Conservation (phyloP, 2,329 filamentous ascomycete genomes). For the Tolypocladium ophioglossoides region DNA sequence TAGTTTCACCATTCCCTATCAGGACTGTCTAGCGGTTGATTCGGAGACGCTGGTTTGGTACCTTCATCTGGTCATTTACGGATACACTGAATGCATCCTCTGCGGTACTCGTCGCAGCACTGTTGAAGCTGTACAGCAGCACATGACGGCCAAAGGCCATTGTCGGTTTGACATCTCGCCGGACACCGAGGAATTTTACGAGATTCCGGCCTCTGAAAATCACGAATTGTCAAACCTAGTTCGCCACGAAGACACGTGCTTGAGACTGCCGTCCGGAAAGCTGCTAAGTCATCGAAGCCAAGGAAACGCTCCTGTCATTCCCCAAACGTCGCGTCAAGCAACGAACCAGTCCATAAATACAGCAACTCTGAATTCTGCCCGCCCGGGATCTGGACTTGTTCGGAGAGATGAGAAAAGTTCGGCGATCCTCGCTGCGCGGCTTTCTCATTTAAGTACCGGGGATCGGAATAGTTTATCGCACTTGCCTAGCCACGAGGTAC, state of each 20-base stretch:
- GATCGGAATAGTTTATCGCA: slow-evolving; percentile 9
- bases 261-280: slow-evolving; percentile 24
- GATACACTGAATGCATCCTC: slow-evolving; percentile 39
- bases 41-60: slow-evolving; percentile 35
- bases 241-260: not conserved
- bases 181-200: slow-evolving; percentile 31
- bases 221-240: not conserved
- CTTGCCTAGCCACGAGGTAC: slow-evolving; percentile 7
- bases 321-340: not conserved
- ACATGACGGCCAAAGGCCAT: slow-evolving; percentile 39
- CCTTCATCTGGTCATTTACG: slow-evolving; percentile 35
- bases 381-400: not conserved
- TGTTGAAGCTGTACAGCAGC: slow-evolving; percentile 34
- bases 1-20: slow-evolving; percentile 31
- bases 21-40: slow-evolving; percentile 30
- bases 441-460: slow-evolving; percentile 4
- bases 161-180: slow-evolving; percentile 30
- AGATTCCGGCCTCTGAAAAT: slow-evolving; percentile 10
- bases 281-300: slow-evolving; percentile 15
- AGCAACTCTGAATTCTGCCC: too few relatives aligned
- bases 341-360: not conserved
- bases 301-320: not conserved
- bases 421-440: slow-evolving; percentile 1
- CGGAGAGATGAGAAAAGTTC: not conserved
- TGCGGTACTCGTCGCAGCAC: slow-evolving; percentile 34